Conservation (phyloP, 1,284 basidiomycete genomes). For the Leccinum colubrinum region DNA sequence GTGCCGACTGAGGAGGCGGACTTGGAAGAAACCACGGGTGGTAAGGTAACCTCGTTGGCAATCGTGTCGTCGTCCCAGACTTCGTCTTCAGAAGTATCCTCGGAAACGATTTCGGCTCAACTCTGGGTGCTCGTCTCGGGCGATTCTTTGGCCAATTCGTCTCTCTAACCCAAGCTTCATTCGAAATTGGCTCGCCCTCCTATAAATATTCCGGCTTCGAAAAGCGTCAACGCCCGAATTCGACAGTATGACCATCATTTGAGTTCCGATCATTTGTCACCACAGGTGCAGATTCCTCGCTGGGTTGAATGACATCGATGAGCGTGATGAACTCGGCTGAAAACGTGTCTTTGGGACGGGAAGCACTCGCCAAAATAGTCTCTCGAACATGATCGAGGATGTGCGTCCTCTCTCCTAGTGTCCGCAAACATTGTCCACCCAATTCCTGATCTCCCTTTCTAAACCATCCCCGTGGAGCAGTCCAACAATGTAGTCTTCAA, state of each 20-base stretch:
- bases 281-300: background rate
- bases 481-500: conserved; percentile 54
- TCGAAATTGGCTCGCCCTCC: conserved; percentile 19
- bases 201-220: no score
- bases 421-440: conserved; percentile 59
- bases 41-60: conserved; percentile 17
- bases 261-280: conserved; percentile 5
- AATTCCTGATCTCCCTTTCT: conserved; percentile 54
- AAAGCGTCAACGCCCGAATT: conserved; percentile 17
- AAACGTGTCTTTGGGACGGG: conserved; percentile 31
- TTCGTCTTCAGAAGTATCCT: conserved; percentile 29
- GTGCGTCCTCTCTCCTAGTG: conserved; percentile 74
- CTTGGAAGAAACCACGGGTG: conserved; percentile 19
- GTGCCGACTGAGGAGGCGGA: no score
- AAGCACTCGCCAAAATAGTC: conserved; percentile 41
- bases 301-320: background rate
- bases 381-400: conserved; percentile 58
- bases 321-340: conserved; percentile 32
- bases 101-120: conserved; percentile 27
- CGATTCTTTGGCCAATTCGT: conserved; percentile 31
- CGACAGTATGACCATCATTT: conserved; percentile 2
- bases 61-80: conserved; percentile 52
- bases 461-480: conserved; percentile 48
- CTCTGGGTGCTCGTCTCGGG: background rate
- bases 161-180: conserved; percentile 69